Conservation (phyloP, 805 yeast genomes). For the Ogataea nakhonphanomensis region DNA sequence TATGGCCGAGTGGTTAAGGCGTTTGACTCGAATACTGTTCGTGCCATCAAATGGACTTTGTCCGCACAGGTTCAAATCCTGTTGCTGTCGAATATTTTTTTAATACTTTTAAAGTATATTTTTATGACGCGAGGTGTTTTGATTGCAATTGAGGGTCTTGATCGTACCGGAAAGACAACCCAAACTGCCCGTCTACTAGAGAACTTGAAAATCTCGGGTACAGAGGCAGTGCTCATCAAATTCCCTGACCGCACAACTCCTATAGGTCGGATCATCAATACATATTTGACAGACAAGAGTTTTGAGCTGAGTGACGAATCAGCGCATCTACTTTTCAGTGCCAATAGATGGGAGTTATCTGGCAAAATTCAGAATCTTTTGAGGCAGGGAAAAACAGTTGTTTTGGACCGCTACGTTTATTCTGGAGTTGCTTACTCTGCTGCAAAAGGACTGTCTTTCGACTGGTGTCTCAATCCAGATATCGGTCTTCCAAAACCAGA, state of each 20-base stretch:
- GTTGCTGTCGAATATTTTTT: slow-evolving; percentile 48
- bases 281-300: slow-evolving; percentile 54
- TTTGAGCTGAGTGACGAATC: slow-evolving; percentile 67
- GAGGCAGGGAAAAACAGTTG: slow-evolving; percentile 51
- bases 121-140: slow-evolving; percentile 56
- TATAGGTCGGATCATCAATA: slow-evolving; percentile 75
- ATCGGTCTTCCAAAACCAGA: slow-evolving; percentile 86
- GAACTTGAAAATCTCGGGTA: slow-evolving; percentile 25
- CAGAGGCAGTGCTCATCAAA: slow-evolving; percentile 52
- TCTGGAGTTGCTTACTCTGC: slow-evolving; percentile 92
- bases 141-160: slow-evolving; percentile 87
- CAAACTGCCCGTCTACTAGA: slow-evolving; percentile 51
- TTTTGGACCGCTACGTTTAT: slow-evolving; percentile 84
- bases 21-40: slow-evolving; percentile 33
- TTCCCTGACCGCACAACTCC: slow-evolving; percentile 87
- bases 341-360: slow-evolving; percentile 89
- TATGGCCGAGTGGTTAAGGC: slow-evolving; percentile 42
- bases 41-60: slow-evolving; percentile 47
- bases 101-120: too few relatives aligned
- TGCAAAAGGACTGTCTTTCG: slow-evolving; percentile 69
- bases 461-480: slow-evolving; percentile 85
- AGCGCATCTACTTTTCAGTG: slow-evolving; percentile 83
- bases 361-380: slow-evolving; percentile 44
- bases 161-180: slow-evolving; percentile 91
- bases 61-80: slow-evolving; percentile 67